These are phyloP conservation scores for Fusarium equiseti DNA, from an alignment of 2,329 filamentous ascomycete genomes.

Conservation along the genomic window DNA sequence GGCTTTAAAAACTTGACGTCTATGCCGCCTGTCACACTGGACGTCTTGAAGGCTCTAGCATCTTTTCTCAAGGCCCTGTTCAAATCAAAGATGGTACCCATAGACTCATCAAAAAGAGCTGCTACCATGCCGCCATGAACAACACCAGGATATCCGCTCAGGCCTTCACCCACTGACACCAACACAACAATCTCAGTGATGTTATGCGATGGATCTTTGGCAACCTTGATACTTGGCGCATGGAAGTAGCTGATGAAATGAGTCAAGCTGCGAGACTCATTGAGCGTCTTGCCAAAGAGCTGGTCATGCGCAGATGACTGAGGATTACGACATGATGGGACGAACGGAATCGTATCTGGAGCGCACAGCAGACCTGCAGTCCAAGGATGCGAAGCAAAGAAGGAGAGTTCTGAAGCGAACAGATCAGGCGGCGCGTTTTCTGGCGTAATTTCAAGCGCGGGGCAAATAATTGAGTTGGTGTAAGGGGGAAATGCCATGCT, in stretches of 20 bases:
- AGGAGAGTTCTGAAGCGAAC: constrained; percentile 46
- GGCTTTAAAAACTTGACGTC: constrained; percentile 53
- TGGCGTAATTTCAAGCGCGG: constrained; percentile 48
- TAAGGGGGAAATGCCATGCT: constrained; percentile 37
- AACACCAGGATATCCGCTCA: constrained; percentile 51
- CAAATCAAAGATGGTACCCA: constrained; percentile 53
- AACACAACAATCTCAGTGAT: constrained; percentile 50
- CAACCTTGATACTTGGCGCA: constrained; percentile 43
- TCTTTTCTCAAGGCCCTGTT: constrained; percentile 52
- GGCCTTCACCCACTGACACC: constrained; percentile 51
- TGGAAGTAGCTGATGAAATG: constrained; percentile 54
- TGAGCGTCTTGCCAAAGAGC: constrained; percentile 52
- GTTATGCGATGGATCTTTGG: constrained; percentile 41
- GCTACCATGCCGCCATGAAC: constrained; percentile 55
- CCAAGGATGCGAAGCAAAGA: constrained; percentile 55
- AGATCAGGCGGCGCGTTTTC: constrained; percentile 44
- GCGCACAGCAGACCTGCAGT: constrained; percentile 49
- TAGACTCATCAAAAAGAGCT: constrained; percentile 54
- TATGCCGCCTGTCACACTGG: constrained; percentile 52
- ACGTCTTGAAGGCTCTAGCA: constrained; percentile 44
- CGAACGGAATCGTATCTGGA: constrained; percentile 49
- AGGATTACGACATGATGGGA: constrained; percentile 52
- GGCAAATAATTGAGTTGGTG: constrained; percentile 49
- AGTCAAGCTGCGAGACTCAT: constrained; percentile 44
- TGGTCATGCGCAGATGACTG: constrained; percentile 49